Conservation (phyloP, 495 filamentous ascomycete species). For the Aspergillus leporis region DNA sequence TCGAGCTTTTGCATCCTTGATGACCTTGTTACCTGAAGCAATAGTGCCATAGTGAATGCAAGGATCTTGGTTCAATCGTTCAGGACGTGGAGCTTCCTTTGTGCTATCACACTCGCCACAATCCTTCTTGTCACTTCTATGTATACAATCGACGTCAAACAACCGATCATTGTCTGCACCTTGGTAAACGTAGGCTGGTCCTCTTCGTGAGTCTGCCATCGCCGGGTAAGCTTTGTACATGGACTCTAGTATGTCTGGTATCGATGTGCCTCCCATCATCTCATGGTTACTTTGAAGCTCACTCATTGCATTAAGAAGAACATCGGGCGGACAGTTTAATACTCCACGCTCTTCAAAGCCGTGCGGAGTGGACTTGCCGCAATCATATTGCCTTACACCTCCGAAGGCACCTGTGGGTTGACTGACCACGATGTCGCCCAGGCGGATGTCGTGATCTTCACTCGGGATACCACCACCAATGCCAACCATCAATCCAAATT, state of each 20-base stretch:
- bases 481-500: conserved; percentile 44
- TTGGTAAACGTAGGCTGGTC: neutral
- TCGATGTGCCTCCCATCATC: neutral
- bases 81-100: neutral
- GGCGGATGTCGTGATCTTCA: conserved; percentile 28
- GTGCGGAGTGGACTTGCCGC: conserved; percentile 26
- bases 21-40: conserved; percentile 33
- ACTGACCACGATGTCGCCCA: conserved; percentile 48
- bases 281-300: conserved; percentile 2
- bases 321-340: neutral
- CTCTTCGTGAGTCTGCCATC: neutral
- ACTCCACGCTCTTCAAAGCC: neutral
- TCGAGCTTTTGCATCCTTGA: conserved; percentile 26
- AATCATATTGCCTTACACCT: conserved; percentile 45
- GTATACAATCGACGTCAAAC: neutral
- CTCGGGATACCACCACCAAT: conserved; percentile 33
- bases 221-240: neutral
- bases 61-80: neutral
- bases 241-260: neutral
- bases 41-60: conserved; percentile 34
- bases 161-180: neutral
- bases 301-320: neutral
- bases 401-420: conserved; percentile 20
- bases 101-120: neutral
- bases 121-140: neutral